phyloP scores from a whole-genome alignment of 495 filamentous ascomycete species.

The Articulospora tetracladia region DNA sequence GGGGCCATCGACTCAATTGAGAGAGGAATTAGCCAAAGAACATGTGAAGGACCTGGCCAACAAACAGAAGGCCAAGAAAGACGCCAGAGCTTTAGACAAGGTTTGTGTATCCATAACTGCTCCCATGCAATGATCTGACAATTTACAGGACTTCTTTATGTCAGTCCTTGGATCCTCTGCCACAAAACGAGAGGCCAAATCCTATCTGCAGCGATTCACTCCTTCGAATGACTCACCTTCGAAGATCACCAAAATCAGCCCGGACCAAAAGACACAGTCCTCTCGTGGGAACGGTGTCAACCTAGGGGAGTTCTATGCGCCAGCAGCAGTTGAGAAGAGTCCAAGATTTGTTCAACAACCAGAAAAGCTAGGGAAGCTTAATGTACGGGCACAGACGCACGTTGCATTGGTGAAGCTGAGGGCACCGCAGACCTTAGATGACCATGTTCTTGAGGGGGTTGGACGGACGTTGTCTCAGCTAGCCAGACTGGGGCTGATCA shows the following conservation, averaged over 20 bases:
- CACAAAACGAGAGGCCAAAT: constrained; percentile 85
- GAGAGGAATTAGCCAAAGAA: constrained; percentile 19
- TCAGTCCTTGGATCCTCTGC: constrained; percentile 79
- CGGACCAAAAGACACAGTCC: constrained; percentile 3
- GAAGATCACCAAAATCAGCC: not conserved
- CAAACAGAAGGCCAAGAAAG: constrained; percentile 24
- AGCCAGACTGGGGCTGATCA: constrained; percentile 70
- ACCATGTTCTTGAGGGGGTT: constrained; percentile 66
- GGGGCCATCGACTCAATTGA: constrained; percentile 13
- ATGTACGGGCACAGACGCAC: constrained; percentile 55
- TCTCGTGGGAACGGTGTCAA: constrained; percentile 44
- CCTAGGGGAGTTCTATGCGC: constrained; percentile 57
- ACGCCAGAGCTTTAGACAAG: constrained; percentile 22
- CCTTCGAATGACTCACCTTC: constrained; percentile 24
- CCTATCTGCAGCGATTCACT: constrained; percentile 78
- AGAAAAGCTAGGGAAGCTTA: constrained; percentile 30
- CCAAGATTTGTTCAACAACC: constrained; percentile 56
- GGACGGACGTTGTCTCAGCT: constrained; percentile 83
- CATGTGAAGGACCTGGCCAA: constrained; percentile 24
- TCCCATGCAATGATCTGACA: not conserved
- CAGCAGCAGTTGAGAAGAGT: constrained; percentile 57
- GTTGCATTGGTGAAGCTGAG: constrained; percentile 84
- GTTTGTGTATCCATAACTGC: not conserved
- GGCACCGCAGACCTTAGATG: constrained; percentile 62
- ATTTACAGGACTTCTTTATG: constrained; percentile 69